Conservation (phyloP, 2,329 filamentous ascomycete genomes). For the Monosporascus sp. region DNA sequence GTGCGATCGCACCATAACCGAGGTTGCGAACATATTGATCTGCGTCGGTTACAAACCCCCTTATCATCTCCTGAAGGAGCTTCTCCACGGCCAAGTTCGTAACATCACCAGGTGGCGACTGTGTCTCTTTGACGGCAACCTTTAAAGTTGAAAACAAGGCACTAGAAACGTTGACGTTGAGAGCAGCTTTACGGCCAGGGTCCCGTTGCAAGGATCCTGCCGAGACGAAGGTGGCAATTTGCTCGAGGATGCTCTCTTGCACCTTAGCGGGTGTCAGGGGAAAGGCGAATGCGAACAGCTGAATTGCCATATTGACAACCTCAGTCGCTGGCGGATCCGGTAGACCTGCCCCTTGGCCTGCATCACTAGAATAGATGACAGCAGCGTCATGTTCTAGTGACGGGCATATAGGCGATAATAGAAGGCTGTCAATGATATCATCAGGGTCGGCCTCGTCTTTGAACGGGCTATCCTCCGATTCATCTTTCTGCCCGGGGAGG, state of each 20-base stretch:
- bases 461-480: constrained; percentile 34
- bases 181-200: constrained; percentile 80
- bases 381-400: constrained; percentile 88
- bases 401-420: constrained; percentile 69
- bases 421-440: constrained; percentile 55
- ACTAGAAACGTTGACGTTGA: constrained; percentile 82
- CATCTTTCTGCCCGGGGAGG: constrained; percentile 64
- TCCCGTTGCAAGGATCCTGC: constrained; percentile 77
- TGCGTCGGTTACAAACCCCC: constrained; percentile 70
- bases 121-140: constrained; percentile 76
- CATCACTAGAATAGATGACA: constrained; percentile 62
- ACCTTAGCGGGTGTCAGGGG: constrained; percentile 86
- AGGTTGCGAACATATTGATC: constrained; percentile 84
- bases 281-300: constrained; percentile 86
- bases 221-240: constrained; percentile 84
- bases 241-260: constrained; percentile 92
- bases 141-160: constrained; percentile 77
- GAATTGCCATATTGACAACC: constrained; percentile 89
- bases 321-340: constrained; percentile 85
- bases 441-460: constrained; percentile 56
- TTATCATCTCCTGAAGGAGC: constrained; percentile 69
- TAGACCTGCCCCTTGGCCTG: constrained; percentile 39
- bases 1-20: constrained; percentile 78
- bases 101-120: constrained; percentile 66
- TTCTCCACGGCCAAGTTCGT: constrained; percentile 74